phyloP scores from a whole-genome alignment of 148 eudicot genomes.

The Chenopodium quinoa region DNA sequence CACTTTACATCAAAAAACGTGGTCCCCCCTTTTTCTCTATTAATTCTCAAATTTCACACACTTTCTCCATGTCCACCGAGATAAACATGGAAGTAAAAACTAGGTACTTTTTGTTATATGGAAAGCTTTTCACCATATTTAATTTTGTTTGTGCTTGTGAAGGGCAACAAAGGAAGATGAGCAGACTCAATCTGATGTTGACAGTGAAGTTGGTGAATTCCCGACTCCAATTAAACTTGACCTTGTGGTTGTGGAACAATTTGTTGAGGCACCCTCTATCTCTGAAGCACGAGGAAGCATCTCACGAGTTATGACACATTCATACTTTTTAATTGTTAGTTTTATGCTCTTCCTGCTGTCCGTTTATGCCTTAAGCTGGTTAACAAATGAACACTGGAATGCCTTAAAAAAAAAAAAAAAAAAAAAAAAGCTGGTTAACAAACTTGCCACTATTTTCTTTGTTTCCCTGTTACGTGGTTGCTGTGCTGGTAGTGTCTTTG shows the following conservation, averaged over 20 bases:
- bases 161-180: neutral
- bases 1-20: too few species aligned
- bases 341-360: too few species aligned
- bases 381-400: too few species aligned
- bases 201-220: neutral
- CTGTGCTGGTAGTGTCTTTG: slow-evolving; percentile 14
- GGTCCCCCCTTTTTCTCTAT: too few species aligned
- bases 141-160: neutral
- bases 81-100: too few species aligned
- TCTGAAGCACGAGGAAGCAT: neutral
- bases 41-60: too few species aligned
- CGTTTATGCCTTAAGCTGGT: too few species aligned
- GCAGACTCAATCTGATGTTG: neutral
- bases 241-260: neutral
- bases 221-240: neutral
- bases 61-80: neutral
- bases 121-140: neutral
- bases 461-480: slow-evolving; percentile 13
- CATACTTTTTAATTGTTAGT: neutral
- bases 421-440: too few species aligned
- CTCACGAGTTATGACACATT: neutral
- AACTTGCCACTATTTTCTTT: slow-evolving; percentile 12
- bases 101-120: too few species aligned
- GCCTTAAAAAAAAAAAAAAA: too few species aligned
- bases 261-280: neutral